Evolutionary conservation across 352 stramenopile species (phyloP).

Genomic region (Pythium graminicola): DNA sequence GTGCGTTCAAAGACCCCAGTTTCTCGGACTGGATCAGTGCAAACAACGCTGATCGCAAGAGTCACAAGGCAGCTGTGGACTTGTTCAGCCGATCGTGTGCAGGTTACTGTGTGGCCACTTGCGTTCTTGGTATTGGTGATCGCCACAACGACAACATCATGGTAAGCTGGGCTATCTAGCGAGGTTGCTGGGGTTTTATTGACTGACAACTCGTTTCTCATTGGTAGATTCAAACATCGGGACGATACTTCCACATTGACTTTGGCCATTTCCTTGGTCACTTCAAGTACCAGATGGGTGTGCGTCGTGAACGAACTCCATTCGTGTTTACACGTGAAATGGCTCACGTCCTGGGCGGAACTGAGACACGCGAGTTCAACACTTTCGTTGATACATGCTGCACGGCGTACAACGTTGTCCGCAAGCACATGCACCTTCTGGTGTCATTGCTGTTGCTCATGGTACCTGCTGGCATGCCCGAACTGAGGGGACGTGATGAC

Average conservation of each 20-base stretch:
- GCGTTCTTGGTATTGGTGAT: conserved; percentile 92
- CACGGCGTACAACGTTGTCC: conserved; percentile 65
- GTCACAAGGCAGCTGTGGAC: conserved; percentile 61
- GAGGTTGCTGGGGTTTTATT: neutral
- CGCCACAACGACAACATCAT: conserved; percentile 97
- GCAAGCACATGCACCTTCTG: conserved; percentile 84
- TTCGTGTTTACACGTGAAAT: conserved; percentile 89
- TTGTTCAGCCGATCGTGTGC: conserved; percentile 85
- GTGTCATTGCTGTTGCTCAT: conserved; percentile 81
- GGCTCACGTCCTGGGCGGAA: conserved; percentile 77
- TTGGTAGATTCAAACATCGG: conserved; percentile 53
- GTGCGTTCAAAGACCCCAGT: conserved; percentile 76
- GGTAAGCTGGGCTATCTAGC: conserved; percentile 32
- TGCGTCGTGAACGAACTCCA: conserved; percentile 74
- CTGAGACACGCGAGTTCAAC: conserved; percentile 60
- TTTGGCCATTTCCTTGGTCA: conserved; percentile 85
- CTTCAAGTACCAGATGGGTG: conserved; percentile 85
- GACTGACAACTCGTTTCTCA: neutral
- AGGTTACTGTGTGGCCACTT: conserved; percentile 92
- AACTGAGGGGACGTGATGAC: conserved; percentile 70
- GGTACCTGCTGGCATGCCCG: conserved; percentile 83
- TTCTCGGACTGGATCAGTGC: conserved; percentile 82
- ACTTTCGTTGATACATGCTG: conserved; percentile 71
- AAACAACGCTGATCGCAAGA: conserved; percentile 67
- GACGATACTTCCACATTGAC: conserved; percentile 87